Evolutionary conservation across 1,284 basidiomycete genomes (phyloP), one percentile per base, ranked within the genome.

Genomic region (Sanguinoderma infundibulare): DNA sequence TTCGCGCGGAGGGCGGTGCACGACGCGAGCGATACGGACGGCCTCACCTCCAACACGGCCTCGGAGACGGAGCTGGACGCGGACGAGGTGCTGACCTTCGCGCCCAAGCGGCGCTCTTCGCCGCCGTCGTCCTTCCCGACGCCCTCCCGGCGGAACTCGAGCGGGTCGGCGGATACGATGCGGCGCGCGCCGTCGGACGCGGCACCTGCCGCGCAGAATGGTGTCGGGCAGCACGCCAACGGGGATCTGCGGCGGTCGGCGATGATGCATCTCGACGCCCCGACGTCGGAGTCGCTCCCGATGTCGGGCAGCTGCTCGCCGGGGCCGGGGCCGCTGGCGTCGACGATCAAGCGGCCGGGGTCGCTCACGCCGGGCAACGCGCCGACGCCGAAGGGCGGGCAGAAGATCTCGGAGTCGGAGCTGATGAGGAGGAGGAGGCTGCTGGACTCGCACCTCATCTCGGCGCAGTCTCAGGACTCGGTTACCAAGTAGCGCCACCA

Each of bases 371-470:
- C 58, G 14, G 57, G 39, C 10, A 32, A 26, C 10, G 17, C 39
- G 35, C 52, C 58, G 35, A 55, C 60, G 15, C 53, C 60, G 64
- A 77, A 82, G 75, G 81, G 81, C 42, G 83, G 87, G 59, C 85
- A 87, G 70, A 86, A 89, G 47, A 91, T 91, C 57, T 81, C 84
- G 22, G 92, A 95, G 77, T 86, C 81, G 12, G 93, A 95, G 77
- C 74, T 95, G 71, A 88, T 95, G 85, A 77, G 91, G 71, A 78
- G 94, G 59, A 80, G 94, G 62, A 80, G 93, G 66, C 68, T 91
- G 72, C 74, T 91, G 56, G 88, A 90, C 67, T 80, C 87, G 38
- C 87, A 90, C 70, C 77, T 83, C 17, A 81, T 83, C 51, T 46
- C 66, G 30, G 32, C 32, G 3, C 62, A 55, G 38, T 46, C 62